Evolutionary conservation across 139 green algal genomes (phyloP), one percentile per base, ranked within the genome.

Genomic region (Nannochloris sp.): DNA sequence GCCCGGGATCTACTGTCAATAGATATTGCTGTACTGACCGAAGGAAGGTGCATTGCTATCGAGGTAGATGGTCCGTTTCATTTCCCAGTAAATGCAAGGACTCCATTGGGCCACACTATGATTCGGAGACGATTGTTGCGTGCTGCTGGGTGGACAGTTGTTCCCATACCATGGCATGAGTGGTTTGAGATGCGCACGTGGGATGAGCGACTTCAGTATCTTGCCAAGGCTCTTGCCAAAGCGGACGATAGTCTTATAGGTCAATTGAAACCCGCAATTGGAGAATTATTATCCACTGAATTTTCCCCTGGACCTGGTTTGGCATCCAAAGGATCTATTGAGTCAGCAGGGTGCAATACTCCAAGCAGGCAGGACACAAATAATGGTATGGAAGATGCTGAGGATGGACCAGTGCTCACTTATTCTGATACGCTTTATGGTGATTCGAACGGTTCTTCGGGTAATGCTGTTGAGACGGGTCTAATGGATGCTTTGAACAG

Each of bases 41-140:
- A 40, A 7, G 69, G 62, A 44, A 43, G 34, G 25, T 61, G 49
- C 53, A 56, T 83, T 12, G 75, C 75, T 4, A 60, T 83, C 9
- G 77, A 83, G 53, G 75, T 83, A 25, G 75, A 83, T 49, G 75
- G 78, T 31, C 78, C 78, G 11, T 83, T 64, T 53, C 78, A 84
- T 70, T 84, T 72, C 48, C 68, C 75, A 18, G 43, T 78, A 44
- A 84, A 84, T 60, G 68, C 71, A n/a, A 57, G 55, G 43, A 61
- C 75, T 57, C 75, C 75, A 8, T 44, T 78, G 40, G 78, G 78
- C 3, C 60, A 73, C 58, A 84, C 78, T 14, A 66, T 78, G 19
- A 54, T 83, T 15, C 66, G 78, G 51, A 73, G 78, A 16, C 48
- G 75, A 3, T 34, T 80, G 36, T 57, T 84, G 27, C 61, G 48